Base-by-base conservation (phyloP, 2,329 filamentous ascomycete genomes). In the Monilinia aucupariae region DNA sequence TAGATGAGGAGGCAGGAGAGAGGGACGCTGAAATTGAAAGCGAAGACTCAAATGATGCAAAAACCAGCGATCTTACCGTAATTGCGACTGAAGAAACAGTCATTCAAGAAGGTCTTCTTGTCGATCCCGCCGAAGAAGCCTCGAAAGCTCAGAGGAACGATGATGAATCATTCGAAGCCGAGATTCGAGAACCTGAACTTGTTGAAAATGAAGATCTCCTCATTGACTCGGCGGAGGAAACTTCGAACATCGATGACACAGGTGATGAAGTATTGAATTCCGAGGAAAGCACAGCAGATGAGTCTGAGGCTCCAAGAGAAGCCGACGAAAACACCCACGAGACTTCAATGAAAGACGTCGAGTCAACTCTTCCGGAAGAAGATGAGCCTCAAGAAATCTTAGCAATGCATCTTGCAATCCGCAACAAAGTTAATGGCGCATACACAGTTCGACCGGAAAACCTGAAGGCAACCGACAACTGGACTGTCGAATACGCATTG, bases 401-500 rank as follows among this genome's bases (percentile, higher is more conserved):
- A 37, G 61, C 47, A 15, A 63, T 63, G 61, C 47, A 85, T 17
- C 78, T 97, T 62, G 87, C 85, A 0, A 78, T 91, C 56, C 84
- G 84, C 67, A 94, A 90, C 78, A 84, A 82, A 67, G 82, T 96
- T 61, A 88, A 94, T 71, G 86, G 83, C 22, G 61, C 77, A 15
- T 81, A 82, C 61, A 83, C 91, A 1, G 72, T 77, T 0, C 85
- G 91, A 3, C 89, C 91, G 0, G 67, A 75, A 1, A 68, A 79
- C 0, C 73, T 87, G 52, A 74, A 59, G 0, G 39, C 70, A 17
- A 25, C 70, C 0, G 81, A 85, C 67, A 71, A 77, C 9, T 97
- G 92, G 92, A 74, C 77, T 0, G 78, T 97, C n/a, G 85, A 94
- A 69, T 97, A 96, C 75, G 81, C 86, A 43, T 76, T 97, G 54